Evolutionary conservation across 129 eudicot species (phyloP), one percentile per base, ranked within the genome.

Genomic region (Ambrosia artemisiifolia): DNA sequence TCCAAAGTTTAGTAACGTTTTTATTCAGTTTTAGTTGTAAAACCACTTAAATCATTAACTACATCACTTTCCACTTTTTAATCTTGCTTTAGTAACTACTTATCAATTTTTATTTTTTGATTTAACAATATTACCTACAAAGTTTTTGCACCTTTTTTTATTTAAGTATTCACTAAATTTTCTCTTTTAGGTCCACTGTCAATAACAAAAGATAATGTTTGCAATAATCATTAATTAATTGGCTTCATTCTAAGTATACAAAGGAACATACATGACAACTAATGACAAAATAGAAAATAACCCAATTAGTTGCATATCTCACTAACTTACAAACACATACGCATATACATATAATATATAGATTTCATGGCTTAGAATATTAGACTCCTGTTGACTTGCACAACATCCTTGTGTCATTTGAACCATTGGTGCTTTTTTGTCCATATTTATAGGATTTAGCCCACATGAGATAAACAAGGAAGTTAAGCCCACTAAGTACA

Each of bases 381-480:
- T 69, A 85, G 42, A 71, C 78, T 62, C 85, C 86, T 5, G 84
- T 24, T 40, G 86, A 75, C 32, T 33, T 79, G 67, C 76, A 67
- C n/a, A 60, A 57, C 55, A 68, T 78, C 49, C 83, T 79, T 14
- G 40, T 67, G 65, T 83, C 85, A 69, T 68, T 69, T n/a, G 74
- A 63, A 30, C 60, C 56, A 4, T 43, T 76, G 33, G 72, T 50
- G 35, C 51, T 6, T 35, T 82, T 71, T 34, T 86, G 67, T 75
- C 80, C 80, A 74, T 92, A 84, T 70, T 75, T 85, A 61, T 88
- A 92, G 18, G 80, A 79, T 34, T 63, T 82, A 63, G 97, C 91
- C 97, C 97, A 91, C 32, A 86, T 17, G 72, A 91, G 87, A 73
- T 88, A 91, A 9, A 78, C 84, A 64, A 86, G 47, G 78, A 92